These are phyloP conservation scores for Magnolia sinica DNA, from an alignment of 164 flowering plant species.

Conservation along the genomic window DNA sequence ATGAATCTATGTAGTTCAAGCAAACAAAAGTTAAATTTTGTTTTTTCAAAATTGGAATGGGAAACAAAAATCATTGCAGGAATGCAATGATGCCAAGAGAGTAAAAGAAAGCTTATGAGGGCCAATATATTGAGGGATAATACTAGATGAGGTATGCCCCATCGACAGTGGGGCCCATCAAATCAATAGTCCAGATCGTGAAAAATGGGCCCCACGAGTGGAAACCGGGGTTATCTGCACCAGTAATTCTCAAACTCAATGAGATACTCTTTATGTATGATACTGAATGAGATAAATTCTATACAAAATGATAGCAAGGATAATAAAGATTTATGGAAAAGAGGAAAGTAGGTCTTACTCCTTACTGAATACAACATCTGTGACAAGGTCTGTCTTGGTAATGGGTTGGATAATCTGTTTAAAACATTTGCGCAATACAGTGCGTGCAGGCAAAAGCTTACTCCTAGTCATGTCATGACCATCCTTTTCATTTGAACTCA, in stretches of 20 bases:
- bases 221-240: too few species aligned
- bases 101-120: too few species aligned
- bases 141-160: too few species aligned
- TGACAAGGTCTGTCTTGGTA: constrained; percentile 50
- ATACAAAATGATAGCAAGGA: background rate
- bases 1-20: background rate
- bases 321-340: background rate
- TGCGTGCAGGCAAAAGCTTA: constrained; percentile 68
- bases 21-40: background rate
- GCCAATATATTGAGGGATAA: too few species aligned
- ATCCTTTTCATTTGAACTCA: constrained; percentile 36
- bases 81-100: background rate
- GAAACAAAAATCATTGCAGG: background rate
- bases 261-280: too few species aligned
- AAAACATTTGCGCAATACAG: constrained; percentile 84
- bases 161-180: too few species aligned
- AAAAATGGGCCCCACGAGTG: too few species aligned
- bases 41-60: background rate
- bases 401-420: constrained; percentile 51
- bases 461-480: constrained; percentile 27
- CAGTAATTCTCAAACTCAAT: too few species aligned
- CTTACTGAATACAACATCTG: constrained; percentile 67
- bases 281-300: too few species aligned
- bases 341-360: constrained; percentile 31
- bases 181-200: too few species aligned